Evolutionary conservation across 2,329 filamentous ascomycete species (phyloP), one percentile per base, ranked within the genome.

Genomic region (Proliferodiscus dingleyae): DNA sequence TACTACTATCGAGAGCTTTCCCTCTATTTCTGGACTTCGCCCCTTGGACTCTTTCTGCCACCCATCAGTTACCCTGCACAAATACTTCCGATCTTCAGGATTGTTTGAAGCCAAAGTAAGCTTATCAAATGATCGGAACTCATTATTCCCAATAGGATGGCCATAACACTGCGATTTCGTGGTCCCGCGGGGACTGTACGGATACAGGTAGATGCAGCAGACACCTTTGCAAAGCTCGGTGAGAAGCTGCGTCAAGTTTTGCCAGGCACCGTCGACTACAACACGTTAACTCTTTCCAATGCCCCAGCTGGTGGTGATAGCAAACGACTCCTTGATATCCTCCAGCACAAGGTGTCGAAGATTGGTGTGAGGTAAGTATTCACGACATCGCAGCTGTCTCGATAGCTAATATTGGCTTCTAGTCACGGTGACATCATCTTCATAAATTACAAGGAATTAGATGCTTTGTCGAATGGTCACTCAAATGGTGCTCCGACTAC

Each of bases 391-490:
- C 8, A 15, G 22, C 41, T 48, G 9, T n/a, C 23, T 15, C 16
- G 10, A 9, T 15, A 7, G 15, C 16, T 34, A 34, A 34, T 11
- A 34, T 11, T 1, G 24, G 11, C 21, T 24, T 26, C 18, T 4
- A 93, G 87, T 52, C 89, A 98, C 64, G 93, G 93, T 52, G 89
- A 95, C 62, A 81, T 95, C 62, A 80, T 98, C 53, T 98, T 89
- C 67, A 72, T 97, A 55, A 82, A 79, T 54, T 98, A 94, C 68
- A 71, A 83, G 56, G 78, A 86, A 58, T 71, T 76, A 43, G 65
- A 71, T 53, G 77, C 75, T 38, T 45, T 45, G 50, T 44, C 58
- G 39, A 70, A 71, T 56, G 69, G 68, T 43, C 57, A 64, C 30
- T 55, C 66, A 16, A 69, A 71, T 53, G 67, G 66, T 43, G 55